These are phyloP conservation scores for Candida glucosophila DNA, from an alignment of 1,139 yeast species.

Conservation along the genomic window DNA sequence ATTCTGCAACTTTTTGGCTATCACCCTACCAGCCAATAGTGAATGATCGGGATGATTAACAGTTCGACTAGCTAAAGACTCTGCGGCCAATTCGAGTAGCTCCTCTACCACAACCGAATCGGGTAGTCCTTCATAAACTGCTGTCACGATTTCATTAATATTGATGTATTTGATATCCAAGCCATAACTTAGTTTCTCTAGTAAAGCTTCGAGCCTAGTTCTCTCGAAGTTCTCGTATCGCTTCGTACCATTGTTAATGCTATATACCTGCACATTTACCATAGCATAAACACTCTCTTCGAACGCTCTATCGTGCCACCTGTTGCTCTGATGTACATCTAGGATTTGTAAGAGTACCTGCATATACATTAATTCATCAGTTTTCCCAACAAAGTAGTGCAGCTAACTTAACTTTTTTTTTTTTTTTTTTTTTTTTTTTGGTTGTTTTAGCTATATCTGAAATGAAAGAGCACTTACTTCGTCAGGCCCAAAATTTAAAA, in stretches of 20 bases:
- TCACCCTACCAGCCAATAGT: constrained; percentile 39
- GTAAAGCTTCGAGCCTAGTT: constrained; percentile 8
- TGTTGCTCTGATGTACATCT: too few species aligned
- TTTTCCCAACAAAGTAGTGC: too few species aligned
- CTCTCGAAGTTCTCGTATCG: constrained; percentile 8
- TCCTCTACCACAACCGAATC: constrained; percentile 19
- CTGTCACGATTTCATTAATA: constrained; percentile 15
- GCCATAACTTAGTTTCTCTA: constrained; percentile 10
- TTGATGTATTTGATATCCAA: constrained; percentile 14
- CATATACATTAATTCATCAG: too few species aligned
- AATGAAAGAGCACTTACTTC: too few species aligned
- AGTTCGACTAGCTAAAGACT: constrained; percentile 36
- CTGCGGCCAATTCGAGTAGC: constrained; percentile 31
- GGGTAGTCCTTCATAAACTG: constrained; percentile 24
- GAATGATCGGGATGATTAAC: constrained; percentile 41
- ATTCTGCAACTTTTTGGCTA: constrained; percentile 24
- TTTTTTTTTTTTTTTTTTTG: too few species aligned
- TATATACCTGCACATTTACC: neutral
- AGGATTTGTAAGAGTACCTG: too few species aligned
- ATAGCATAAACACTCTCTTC: too few species aligned
- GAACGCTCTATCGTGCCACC: too few species aligned
- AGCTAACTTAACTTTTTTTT: too few species aligned
- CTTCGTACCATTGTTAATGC: constrained; percentile 4
- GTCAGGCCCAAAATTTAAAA: too few species aligned
- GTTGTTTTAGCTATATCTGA: too few species aligned